phyloP scores from a whole-genome alignment of 23 red algal species.

The Gracilariopsis chorda region DNA sequence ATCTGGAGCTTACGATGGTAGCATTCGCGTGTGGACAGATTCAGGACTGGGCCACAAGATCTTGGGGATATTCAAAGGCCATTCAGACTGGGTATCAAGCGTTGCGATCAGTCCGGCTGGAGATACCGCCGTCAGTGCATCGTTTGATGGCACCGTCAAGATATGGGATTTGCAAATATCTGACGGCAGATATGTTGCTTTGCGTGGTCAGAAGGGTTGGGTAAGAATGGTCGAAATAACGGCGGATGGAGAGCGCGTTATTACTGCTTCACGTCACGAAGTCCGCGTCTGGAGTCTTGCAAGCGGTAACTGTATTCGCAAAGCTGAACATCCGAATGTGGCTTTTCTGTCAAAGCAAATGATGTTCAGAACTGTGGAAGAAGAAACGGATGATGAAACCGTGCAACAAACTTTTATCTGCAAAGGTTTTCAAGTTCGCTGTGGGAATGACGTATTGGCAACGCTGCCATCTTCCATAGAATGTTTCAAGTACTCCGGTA shows the following conservation, averaged over 20 bases:
- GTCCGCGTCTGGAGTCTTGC: neutral
- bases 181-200: neutral
- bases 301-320: neutral
- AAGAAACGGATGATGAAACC: neutral
- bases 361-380: neutral
- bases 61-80: neutral
- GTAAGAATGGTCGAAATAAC: neutral
- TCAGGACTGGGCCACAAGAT: neutral
- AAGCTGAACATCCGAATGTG: neutral
- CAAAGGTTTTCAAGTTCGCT: neutral
- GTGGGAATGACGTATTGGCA: neutral
- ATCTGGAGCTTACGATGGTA: neutral
- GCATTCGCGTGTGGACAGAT: neutral
- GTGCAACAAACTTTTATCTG: neutral
- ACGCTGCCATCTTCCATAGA: neutral
- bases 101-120: neutral
- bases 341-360: neutral
- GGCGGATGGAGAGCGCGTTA: neutral
- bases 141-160: neutral
- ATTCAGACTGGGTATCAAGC: neutral
- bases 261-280: neutral
- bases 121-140: neutral
- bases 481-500: neutral
- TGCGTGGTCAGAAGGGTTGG: neutral
- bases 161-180: conserved; percentile 8